These are phyloP conservation scores for Paramecium octaurelia DNA, from an alignment of 73 alveolate species.

Conservation along the genomic window DNA sequence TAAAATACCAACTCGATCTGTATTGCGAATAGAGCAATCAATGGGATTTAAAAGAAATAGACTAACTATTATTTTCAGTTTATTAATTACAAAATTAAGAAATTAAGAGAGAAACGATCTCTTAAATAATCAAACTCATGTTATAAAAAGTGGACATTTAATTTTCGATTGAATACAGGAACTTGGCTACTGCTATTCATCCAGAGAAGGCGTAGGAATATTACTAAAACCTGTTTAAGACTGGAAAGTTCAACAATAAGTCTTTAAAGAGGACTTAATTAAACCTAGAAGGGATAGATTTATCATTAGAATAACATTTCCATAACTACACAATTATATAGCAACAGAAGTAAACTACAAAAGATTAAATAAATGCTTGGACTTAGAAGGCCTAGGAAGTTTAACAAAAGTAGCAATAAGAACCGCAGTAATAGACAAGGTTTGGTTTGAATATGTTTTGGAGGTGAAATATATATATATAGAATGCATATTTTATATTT, in stretches of 20 bases:
- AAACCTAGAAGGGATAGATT: background rate
- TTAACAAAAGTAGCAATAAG: background rate
- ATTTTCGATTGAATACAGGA: conserved; percentile 17
- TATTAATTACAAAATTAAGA: background rate
- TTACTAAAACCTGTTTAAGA: background rate
- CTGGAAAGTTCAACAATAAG: background rate
- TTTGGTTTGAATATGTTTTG: background rate
- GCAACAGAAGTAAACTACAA: background rate
- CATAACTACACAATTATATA: background rate
- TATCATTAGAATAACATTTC: background rate
- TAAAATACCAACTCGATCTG: background rate
- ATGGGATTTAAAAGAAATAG: conserved; percentile 27
- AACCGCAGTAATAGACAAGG: background rate
- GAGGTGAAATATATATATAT: background rate
- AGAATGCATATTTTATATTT: background rate
- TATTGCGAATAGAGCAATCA: background rate
- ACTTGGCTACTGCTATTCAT: background rate
- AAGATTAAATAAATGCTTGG: conserved; percentile 1
- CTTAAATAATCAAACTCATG: background rate
- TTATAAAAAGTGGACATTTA: background rate
- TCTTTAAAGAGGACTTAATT: background rate
- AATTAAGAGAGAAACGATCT: background rate
- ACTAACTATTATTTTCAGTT: background rate
- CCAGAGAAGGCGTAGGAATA: background rate
- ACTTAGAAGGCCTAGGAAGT: background rate